A percentile compares a stretch with the other conserved stretches of the same genome.
phyloP scores from a whole-genome alignment of 2,329 filamentous ascomycete species.

The Periconia digitata region DNA sequence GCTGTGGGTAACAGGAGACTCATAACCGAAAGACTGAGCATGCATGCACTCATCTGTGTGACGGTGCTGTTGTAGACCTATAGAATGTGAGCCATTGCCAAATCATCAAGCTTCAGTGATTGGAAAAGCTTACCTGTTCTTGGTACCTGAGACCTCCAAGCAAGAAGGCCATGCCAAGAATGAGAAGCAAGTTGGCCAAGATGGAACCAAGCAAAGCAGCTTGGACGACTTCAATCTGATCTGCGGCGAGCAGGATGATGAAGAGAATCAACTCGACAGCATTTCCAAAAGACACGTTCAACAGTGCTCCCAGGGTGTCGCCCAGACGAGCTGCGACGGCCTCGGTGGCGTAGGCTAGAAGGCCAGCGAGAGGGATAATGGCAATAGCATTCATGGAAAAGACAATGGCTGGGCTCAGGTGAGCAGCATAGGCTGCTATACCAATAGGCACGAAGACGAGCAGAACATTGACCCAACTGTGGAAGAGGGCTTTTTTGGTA shows the following conservation, averaged over 20 bases:
- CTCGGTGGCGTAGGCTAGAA: conserved; percentile 54
- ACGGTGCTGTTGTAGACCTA: conserved; percentile 92
- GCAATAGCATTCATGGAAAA: conserved; percentile 56
- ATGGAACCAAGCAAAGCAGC: conserved; percentile 89
- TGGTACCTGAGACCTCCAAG: conserved; percentile 82
- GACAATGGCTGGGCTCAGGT: conserved; percentile 46
- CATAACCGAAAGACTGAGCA: conserved; percentile 86
- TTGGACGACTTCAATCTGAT: conserved; percentile 89
- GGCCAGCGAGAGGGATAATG: conserved; percentile 53
- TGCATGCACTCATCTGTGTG: conserved; percentile 92
- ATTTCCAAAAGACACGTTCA: conserved; percentile 57
- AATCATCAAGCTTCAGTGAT: not conserved
- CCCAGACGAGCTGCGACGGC: conserved; percentile 51
- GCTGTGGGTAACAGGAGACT: conserved; percentile 88
- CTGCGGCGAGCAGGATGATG: conserved; percentile 49
- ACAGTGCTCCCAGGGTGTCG: conserved; percentile 52
- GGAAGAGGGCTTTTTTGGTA: conserved; percentile 61
- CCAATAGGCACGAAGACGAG: conserved; percentile 78
- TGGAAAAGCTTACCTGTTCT: conserved; percentile 65
- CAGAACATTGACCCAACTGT: conserved; percentile 78
- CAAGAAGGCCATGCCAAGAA: conserved; percentile 89
- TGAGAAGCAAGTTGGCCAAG: conserved; percentile 82
- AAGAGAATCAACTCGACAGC: conserved; percentile 57
- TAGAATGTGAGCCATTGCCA: conserved; percentile 13
- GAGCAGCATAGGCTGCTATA: conserved; percentile 61